A percentile compares a stretch with the other conserved stretches of the same genome.
Conservation (phyloP, 441 rosid species). For the Mallotus repandus region DNA sequence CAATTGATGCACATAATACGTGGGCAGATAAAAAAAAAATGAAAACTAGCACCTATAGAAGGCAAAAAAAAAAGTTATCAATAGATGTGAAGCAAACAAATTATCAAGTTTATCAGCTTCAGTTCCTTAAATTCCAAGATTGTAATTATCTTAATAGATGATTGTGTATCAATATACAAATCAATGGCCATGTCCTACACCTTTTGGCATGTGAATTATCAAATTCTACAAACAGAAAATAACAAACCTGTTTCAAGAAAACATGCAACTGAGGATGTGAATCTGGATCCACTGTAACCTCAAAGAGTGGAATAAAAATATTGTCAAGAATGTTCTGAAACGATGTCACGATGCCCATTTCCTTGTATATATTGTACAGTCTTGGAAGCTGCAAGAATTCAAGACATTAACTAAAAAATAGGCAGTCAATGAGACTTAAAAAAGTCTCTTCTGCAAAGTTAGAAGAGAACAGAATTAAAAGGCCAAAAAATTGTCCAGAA, state of each 20-base stretch:
- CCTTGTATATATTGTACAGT: conserved; percentile 93
- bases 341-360: conserved; percentile 98
- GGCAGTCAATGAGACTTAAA: neutral
- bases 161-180: neutral
- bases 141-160: neutral
- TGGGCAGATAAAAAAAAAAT: neutral
- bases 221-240: conserved; percentile 1
- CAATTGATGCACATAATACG: neutral
- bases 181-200: neutral
- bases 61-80: neutral
- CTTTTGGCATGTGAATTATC: neutral
- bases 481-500: neutral
- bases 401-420: neutral
- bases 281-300: conserved; percentile 98
- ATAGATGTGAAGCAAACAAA: neutral
- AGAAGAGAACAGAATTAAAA: neutral
- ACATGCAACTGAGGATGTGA: conserved; percentile 99
- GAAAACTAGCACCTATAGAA: neutral
- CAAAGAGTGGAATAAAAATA: conserved; percentile 92
- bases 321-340: conserved; percentile 98
- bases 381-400: conserved; percentile 76
- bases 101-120: neutral
- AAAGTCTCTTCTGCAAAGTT: neutral
- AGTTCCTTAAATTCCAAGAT: neutral
- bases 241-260: conserved; percentile 80